Percentiles rank a stretch among this genome's conserved stretches.
phyloP scores from a whole-genome alignment of 352 stramenopile genomes.

The Stephanocyclus meneghinianus region DNA sequence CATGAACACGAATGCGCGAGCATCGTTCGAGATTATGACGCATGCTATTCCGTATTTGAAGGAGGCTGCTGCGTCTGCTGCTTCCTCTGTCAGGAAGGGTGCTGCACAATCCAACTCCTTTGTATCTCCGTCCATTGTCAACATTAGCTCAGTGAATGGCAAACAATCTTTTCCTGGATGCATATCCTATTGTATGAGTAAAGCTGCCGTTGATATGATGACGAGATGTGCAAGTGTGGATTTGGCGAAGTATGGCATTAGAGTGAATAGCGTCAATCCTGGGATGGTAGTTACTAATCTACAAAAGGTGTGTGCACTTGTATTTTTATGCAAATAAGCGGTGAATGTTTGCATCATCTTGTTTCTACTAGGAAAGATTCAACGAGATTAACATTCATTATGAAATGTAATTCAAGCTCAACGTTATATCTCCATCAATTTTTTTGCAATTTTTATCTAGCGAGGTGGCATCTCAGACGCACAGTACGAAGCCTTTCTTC shows the following conservation, averaged over 20 bases:
- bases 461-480: conserved; percentile 56
- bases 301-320: conserved; percentile 46
- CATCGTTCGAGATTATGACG: conserved; percentile 70
- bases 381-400: too few species aligned
- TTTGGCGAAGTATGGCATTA: conserved; percentile 68
- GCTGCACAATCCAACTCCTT: not conserved
- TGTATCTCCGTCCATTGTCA: conserved; percentile 61
- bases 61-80: not conserved
- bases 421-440: not conserved
- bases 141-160: conserved; percentile 73
- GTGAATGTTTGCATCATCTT: not conserved
- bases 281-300: conserved; percentile 74
- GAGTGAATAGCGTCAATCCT: conserved; percentile 74
- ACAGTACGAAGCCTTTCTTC: conserved; percentile 65
- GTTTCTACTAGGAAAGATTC: not conserved
- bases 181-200: conserved; percentile 71
- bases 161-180: conserved; percentile 72
- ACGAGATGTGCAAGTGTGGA: conserved; percentile 70
- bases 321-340: not conserved
- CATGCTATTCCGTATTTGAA: conserved; percentile 69
- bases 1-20: conserved; percentile 67
- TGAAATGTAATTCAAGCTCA: too few species aligned
- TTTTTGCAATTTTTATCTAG: conserved; percentile 6
- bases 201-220: conserved; percentile 73
- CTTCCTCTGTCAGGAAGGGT: conserved; percentile 17